phyloP scores from a whole-genome alignment of 495 filamentous ascomycete species.

The Clohesyomyces aquaticus region DNA sequence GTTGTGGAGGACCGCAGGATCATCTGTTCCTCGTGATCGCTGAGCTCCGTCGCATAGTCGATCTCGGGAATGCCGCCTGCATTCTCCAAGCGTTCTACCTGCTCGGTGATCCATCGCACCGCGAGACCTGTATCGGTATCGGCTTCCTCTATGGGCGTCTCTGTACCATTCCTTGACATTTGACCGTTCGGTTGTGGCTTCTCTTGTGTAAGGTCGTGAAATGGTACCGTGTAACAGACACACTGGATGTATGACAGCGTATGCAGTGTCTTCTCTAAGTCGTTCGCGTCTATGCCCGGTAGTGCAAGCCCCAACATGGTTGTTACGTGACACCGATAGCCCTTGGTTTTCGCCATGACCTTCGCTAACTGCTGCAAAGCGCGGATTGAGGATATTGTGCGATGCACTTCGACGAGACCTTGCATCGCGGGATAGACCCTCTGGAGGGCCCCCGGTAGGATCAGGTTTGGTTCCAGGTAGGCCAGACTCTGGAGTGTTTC shows the following conservation, averaged over 20 bases:
- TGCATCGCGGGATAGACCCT: slow-evolving; percentile 96
- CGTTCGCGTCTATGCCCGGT: slow-evolving; percentile 96
- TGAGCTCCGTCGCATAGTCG: slow-evolving; percentile 81
- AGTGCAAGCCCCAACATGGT: slow-evolving; percentile 87
- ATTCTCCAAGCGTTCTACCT: slow-evolving; percentile 90
- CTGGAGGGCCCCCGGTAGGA: slow-evolving; percentile 91
- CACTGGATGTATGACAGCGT: slow-evolving; percentile 93
- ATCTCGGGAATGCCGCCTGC: slow-evolving; percentile 82
- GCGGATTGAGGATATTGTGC: slow-evolving; percentile 90
- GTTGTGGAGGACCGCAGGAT: slow-evolving; percentile 96
- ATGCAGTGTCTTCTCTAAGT: slow-evolving; percentile 93
- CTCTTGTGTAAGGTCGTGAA: slow-evolving; percentile 74
- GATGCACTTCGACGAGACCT: slow-evolving; percentile 94
- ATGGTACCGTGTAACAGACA: slow-evolving; percentile 91
- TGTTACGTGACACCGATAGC: slow-evolving; percentile 93
- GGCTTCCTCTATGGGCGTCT: slow-evolving; percentile 51
- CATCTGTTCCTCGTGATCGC: slow-evolving; percentile 82
- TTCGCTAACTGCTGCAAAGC: slow-evolving; percentile 86
- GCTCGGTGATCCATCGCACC: slow-evolving; percentile 88
- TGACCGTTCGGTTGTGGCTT: slow-evolving; percentile 24
- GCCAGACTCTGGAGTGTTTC: slow-evolving; percentile 86
- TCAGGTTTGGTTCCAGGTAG: slow-evolving; percentile 87
- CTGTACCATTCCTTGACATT: slow-evolving; percentile 34
- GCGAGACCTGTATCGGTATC: slow-evolving; percentile 66
- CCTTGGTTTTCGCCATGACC: slow-evolving; percentile 86